Evolutionary conservation across 805 yeast species (phyloP).

Genomic region (Metschnikowia koreensis): DNA sequence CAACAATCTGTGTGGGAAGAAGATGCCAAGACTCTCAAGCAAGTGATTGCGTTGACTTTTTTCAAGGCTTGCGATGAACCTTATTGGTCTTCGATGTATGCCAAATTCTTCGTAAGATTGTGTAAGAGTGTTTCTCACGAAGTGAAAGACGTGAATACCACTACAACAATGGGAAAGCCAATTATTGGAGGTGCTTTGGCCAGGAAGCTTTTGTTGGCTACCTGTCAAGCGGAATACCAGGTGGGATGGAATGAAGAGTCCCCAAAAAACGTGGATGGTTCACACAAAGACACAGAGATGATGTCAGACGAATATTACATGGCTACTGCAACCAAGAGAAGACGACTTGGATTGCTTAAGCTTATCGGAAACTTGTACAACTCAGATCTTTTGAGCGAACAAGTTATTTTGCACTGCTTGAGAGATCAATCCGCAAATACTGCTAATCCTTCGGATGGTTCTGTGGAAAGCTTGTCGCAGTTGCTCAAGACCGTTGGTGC

Average conservation of each 20-base stretch:
- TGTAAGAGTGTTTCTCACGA: conserved; percentile 64
- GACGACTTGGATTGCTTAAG: conserved; percentile 94
- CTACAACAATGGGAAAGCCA: conserved; percentile 45
- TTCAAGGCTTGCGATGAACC: conserved; percentile 98
- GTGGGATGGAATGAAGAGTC: conserved; percentile 90
- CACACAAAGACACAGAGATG: conserved; percentile 79
- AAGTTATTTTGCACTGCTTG: conserved; percentile 74
- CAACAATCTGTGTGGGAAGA: conserved; percentile 84
- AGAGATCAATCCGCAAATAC: conserved; percentile 53
- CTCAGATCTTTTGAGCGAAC: conserved; percentile 68
- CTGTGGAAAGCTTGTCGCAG: conserved; percentile 84
- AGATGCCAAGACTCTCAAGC: conserved; percentile 76
- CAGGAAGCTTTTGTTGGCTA: conserved; percentile 71
- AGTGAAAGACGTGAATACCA: conserved; percentile 54
- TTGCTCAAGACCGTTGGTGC: conserved; percentile 83
- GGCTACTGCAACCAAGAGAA: conserved; percentile 90
- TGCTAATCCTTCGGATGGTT: conserved; percentile 78
- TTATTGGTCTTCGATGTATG: conserved; percentile 96
- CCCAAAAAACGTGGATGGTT: conserved; percentile 78
- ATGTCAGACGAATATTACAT: conserved; percentile 93
- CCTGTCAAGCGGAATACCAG: conserved; percentile 92
- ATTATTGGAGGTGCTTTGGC: conserved; percentile 68
- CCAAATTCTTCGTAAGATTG: conserved; percentile 83
- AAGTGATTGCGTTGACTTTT: conserved; percentile 79
- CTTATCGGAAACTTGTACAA: conserved; percentile 92